Conservation (phyloP, 495 filamentous ascomycete genomes). For the Astrocystis sublimbata region DNA sequence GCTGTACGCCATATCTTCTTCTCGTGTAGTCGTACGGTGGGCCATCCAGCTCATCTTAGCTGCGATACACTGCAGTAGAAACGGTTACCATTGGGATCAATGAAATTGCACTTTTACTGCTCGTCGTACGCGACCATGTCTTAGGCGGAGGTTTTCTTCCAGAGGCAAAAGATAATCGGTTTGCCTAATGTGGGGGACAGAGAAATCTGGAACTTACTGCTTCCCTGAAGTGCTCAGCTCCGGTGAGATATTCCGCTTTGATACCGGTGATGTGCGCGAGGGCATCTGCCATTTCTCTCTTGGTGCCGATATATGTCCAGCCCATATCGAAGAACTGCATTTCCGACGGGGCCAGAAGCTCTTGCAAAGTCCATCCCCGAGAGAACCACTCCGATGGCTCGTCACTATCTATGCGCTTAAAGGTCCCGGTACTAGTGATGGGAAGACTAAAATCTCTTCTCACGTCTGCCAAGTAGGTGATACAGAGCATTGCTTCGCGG, state of each 20-base stretch:
- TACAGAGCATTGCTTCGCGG: slow-evolving; percentile 26
- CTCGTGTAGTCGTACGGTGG: slow-evolving; percentile 18
- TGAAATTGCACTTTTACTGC: background rate
- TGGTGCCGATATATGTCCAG: slow-evolving; percentile 33
- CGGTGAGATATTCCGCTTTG: slow-evolving; percentile 3
- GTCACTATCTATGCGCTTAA: background rate
- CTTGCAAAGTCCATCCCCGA: slow-evolving; percentile 44
- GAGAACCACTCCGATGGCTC: slow-evolving; percentile 36
- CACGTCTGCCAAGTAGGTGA: slow-evolving; percentile 27
- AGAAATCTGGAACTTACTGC: too few relatives aligned
- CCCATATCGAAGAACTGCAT: slow-evolving; percentile 35
- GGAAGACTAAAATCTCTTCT: background rate
- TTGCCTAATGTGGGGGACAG: too few relatives aligned
- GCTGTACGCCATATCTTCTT: slow-evolving; percentile 32
- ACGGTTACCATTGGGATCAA: slow-evolving; percentile 26
- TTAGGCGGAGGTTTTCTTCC: background rate
- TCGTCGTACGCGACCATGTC: background rate
- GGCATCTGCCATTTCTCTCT: slow-evolving; percentile 1
- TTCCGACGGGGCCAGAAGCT: slow-evolving; percentile 33
- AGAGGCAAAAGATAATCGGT: background rate
- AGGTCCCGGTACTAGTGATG: background rate
- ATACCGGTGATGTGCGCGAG: slow-evolving; percentile 6
- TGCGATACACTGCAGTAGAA: slow-evolving; percentile 22
- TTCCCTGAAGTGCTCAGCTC: background rate
- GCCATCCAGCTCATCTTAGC: slow-evolving; percentile 29